Evolutionary conservation across 2,329 filamentous ascomycete genomes (phyloP).

Genomic region (Ophiocordyceps unilateralis): DNA sequence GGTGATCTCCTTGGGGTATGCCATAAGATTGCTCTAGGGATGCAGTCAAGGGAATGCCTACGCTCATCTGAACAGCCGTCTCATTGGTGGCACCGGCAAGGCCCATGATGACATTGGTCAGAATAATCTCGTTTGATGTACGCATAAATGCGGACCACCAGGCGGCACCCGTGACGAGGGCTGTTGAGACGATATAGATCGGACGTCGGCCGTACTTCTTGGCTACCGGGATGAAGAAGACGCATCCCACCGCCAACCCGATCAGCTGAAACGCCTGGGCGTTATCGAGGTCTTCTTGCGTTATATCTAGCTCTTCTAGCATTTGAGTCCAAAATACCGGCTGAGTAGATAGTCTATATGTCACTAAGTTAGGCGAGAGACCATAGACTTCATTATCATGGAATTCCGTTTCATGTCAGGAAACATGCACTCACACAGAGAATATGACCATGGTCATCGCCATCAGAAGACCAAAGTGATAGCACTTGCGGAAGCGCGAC

Average conservation of each 20-base stretch:
- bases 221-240: constrained; percentile 16
- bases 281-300: constrained; percentile 9
- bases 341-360: too few species aligned
- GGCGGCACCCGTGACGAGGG: constrained; percentile 7
- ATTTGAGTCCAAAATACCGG: constrained; percentile 7
- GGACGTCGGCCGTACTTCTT: constrained; percentile 17
- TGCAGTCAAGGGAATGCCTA: constrained; percentile 2
- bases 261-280: constrained; percentile 12
- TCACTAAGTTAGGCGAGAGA: too few species aligned
- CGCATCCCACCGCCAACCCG: constrained; percentile 14
- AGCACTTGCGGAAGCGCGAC: constrained; percentile 7
- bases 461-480: constrained; percentile 7
- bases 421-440: constrained; percentile 7
- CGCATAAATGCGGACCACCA: constrained; percentile 9
- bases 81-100: constrained; percentile 21
- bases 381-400: too few species aligned
- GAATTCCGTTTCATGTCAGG: too few species aligned
- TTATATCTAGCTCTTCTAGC: constrained; percentile 9
- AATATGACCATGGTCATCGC: constrained; percentile 7
- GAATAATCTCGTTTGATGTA: constrained; percentile 8
- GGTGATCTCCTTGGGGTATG: too few species aligned
- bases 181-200: constrained; percentile 10
- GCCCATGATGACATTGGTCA: constrained; percentile 11
- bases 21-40: too few species aligned
- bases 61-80: constrained; percentile 19